Evolutionary conservation across 768 basidiomycete genomes (phyloP).

Genomic region (Tulasnella sp.): DNA sequence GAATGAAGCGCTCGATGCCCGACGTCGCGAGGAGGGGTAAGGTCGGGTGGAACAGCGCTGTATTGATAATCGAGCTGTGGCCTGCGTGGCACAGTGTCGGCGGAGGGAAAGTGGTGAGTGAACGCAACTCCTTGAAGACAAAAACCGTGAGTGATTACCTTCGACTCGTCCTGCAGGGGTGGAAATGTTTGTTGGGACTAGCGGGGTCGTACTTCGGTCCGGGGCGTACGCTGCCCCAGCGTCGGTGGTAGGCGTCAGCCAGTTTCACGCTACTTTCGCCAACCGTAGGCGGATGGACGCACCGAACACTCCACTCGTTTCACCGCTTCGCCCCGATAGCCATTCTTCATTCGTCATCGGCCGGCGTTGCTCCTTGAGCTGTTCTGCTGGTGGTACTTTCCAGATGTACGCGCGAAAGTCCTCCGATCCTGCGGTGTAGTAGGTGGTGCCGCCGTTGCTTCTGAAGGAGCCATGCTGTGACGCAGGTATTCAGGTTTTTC

Average conservation of each 20-base stretch:
- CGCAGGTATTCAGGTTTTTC: not conserved
- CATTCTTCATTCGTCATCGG: not conserved
- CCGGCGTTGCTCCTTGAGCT: not conserved
- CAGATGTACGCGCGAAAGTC: not conserved
- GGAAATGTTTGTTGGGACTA: not conserved
- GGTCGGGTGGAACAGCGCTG: not conserved
- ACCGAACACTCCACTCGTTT: not conserved
- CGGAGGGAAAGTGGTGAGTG: no score
- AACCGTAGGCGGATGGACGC: not conserved
- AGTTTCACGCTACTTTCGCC: not conserved
- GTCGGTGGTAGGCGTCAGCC: not conserved
- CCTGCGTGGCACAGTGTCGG: not conserved
- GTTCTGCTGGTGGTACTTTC: not conserved
- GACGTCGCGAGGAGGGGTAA: conserved; percentile 17
- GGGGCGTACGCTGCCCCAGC: not conserved
- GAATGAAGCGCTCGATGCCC: conserved; percentile 17
- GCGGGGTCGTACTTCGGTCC: not conserved
- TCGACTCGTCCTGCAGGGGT: not conserved
- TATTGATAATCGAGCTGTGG: conserved; percentile 17
- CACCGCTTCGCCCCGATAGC: not conserved
- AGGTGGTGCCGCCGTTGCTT: not conserved
- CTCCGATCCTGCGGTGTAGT: not conserved
- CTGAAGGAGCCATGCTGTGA: not conserved
- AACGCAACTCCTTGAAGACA: no score
- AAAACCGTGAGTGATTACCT: not conserved